Percentiles rank a stretch among this genome's conserved stretches.
Evolutionary conservation across 2,329 filamentous ascomycete genomes (phyloP).

Genomic region (Whalleya microplaca): DNA sequence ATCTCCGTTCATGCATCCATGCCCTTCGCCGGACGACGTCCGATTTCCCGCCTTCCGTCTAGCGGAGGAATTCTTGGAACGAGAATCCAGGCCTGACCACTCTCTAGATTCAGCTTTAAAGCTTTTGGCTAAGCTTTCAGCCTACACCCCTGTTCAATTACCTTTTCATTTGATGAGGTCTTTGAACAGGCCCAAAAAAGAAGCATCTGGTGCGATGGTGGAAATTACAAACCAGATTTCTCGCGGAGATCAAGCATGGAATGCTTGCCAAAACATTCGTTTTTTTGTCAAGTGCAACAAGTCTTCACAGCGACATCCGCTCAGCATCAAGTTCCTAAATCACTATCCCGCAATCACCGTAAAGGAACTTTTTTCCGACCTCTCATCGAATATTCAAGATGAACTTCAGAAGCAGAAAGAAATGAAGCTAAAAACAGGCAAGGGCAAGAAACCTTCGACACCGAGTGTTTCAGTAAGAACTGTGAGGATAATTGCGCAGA

Average conservation of each 20-base stretch:
- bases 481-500: slow-evolving; percentile 43
- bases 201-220: slow-evolving; percentile 6
- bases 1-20: slow-evolving; percentile 22
- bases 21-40: slow-evolving; percentile 16
- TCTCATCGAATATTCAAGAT: slow-evolving; percentile 34
- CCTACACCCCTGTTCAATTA: slow-evolving; percentile 8
- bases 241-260: slow-evolving; percentile 34
- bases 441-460: slow-evolving; percentile 1
- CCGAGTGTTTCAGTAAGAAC: slow-evolving; percentile 41
- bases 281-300: slow-evolving; percentile 38
- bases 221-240: slow-evolving; percentile 25
- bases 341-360: slow-evolving; percentile 30
- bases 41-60: slow-evolving; percentile 30
- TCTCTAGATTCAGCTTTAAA: slow-evolving; percentile 27
- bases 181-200: slow-evolving; percentile 1
- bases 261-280: slow-evolving; percentile 37
- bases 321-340: slow-evolving; percentile 33
- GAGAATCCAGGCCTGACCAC: slow-evolving; percentile 15
- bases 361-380: slow-evolving; percentile 34
- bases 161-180: slow-evolving; percentile 11
- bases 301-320: slow-evolving; percentile 39
- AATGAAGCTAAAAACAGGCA: not conserved
- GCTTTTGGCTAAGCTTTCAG: slow-evolving; percentile 11
- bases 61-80: slow-evolving; percentile 22
- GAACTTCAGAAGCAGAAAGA: slow-evolving; percentile 30